Evolutionary conservation across 352 stramenopile species (phyloP).

Genomic region (Hyaloperonospora brassicae): DNA sequence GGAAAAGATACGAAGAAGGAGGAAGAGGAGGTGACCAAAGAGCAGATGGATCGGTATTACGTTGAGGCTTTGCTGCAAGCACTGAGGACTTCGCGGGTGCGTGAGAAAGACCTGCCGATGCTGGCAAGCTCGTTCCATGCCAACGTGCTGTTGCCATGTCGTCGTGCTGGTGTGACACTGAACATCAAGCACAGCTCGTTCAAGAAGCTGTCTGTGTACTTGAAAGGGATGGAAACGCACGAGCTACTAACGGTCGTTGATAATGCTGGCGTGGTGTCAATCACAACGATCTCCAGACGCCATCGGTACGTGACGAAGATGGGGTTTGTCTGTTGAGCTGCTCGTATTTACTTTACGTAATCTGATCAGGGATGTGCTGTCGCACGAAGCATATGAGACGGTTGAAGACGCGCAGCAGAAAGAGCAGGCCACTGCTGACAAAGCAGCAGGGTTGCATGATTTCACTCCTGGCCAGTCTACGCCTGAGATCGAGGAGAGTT

Average conservation of each 20-base stretch:
- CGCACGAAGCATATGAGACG: conserved; percentile 46
- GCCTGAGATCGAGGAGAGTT: conserved; percentile 57
- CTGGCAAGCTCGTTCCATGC: conserved; percentile 71
- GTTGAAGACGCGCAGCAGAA: conserved; percentile 45
- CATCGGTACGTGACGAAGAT: conserved; percentile 54
- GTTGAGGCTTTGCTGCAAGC: conserved; percentile 58
- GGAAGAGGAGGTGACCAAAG: conserved; percentile 32
- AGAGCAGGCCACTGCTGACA: conserved; percentile 33
- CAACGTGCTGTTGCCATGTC: conserved; percentile 52
- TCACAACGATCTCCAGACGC: conserved; percentile 49
- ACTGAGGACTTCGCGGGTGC: conserved; percentile 40
- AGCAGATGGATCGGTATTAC: conserved; percentile 73
- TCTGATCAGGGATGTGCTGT: conserved; percentile 40
- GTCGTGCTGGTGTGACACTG: conserved; percentile 42
- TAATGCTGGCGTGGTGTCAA: conserved; percentile 73
- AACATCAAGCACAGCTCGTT: conserved; percentile 75
- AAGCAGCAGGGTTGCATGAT: conserved; percentile 28
- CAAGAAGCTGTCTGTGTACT: conserved; percentile 75
- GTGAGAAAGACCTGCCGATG: conserved; percentile 75
- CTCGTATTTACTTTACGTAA: conserved; percentile 4
- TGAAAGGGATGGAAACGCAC: conserved; percentile 53
- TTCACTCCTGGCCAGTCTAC: conserved; percentile 55
- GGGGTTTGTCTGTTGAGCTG: neutral
- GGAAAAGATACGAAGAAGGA: conserved; percentile 1
- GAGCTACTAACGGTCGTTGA: conserved; percentile 51